Evolutionary conservation across 306 rosid species (phyloP), one percentile per base, ranked within the genome.

Genomic region (Gleditsia sinensis): DNA sequence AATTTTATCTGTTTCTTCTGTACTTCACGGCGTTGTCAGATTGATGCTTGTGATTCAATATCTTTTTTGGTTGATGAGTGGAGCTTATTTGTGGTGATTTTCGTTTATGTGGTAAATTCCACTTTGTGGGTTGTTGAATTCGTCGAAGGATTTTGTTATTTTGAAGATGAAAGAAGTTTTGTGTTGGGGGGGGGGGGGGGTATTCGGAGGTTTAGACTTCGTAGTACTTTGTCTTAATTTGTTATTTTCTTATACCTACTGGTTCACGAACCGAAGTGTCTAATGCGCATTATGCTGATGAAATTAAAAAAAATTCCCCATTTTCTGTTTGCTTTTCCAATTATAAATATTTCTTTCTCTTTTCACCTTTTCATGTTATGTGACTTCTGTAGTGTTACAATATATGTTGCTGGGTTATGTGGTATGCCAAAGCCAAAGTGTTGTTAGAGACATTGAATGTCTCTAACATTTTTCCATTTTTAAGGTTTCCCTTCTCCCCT

Each of bases 71-170:
- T 27, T 43, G 7, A 32, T 4, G 55, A 30, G 2, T 46, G 72
- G 9, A 68, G 23, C 61, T 48, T 20, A 14, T 60, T 37, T 23
- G 30, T 27, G 54, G 23, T 67, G 66, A 7, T 56, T 77, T 75
- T 74, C 5, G 21, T 60, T 78, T 39, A 5, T 46, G 7, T 23
- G 0, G 69, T 45, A 70, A 68, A n/a, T 49, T 46, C 27, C 24
- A 6, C 74, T 55, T 74, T 83, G 54, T 68, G 80, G 67, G 73
- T 60, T 43, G 25, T 54, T 57, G 21, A 57, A 25, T 14, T 68
- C 4, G 43, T 60, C 21, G 45, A 9, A 48, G 42, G 13, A 13
- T 51, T 19, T 20, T 69, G 69, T 45, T 28, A 13, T 6, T 20
- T 3, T 12, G 1, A 30, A 65, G 20, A 50, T 6, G n/a, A 17